phyloP scores from a whole-genome alignment of 148 eudicot species.

The Suaeda aralocaspica region DNA sequence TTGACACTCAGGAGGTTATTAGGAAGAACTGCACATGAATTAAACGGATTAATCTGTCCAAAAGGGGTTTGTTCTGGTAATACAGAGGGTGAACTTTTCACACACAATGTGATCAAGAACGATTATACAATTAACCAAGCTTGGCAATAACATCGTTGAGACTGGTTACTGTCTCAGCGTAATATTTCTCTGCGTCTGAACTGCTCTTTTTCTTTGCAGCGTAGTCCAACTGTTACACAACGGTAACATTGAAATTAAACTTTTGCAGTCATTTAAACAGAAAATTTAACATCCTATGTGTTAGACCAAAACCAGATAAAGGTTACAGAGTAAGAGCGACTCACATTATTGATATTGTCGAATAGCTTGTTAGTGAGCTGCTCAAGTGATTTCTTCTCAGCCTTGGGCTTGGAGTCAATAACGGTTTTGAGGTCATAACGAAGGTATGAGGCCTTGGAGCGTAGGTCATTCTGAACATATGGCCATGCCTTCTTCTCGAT shows the following conservation, averaged over 20 bases:
- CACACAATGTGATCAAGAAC: slow-evolving; percentile 2
- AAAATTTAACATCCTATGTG: too few species aligned
- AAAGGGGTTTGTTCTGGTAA: slow-evolving; percentile 2
- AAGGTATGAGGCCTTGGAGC: slow-evolving; percentile 65
- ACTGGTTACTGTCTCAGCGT: slow-evolving; percentile 57
- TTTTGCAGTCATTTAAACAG: neutral
- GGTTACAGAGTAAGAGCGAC: slow-evolving; percentile 9
- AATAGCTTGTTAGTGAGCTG: slow-evolving; percentile 80
- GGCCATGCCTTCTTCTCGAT: slow-evolving; percentile 99
- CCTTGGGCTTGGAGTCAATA: slow-evolving; percentile 79
- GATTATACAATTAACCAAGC: slow-evolving; percentile 44
- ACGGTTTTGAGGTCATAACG: slow-evolving; percentile 90
- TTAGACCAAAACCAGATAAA: too few species aligned
- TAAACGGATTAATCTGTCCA: slow-evolving; percentile 12
- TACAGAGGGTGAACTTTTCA: slow-evolving; percentile 3
- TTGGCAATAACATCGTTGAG: slow-evolving; percentile 73
- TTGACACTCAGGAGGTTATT: neutral
- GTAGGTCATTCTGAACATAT: slow-evolving; percentile 85
- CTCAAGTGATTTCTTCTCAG: slow-evolving; percentile 67
- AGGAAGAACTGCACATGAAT: neutral
- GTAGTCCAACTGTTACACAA: slow-evolving; percentile 63
- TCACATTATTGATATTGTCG: slow-evolving; percentile 60
- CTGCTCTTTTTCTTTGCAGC: slow-evolving; percentile 88
- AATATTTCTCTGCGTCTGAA: slow-evolving; percentile 82
- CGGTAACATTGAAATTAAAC: neutral